Base-by-base conservation (phyloP, 1,284 basidiomycete species). In the Boletus mariae region DNA sequence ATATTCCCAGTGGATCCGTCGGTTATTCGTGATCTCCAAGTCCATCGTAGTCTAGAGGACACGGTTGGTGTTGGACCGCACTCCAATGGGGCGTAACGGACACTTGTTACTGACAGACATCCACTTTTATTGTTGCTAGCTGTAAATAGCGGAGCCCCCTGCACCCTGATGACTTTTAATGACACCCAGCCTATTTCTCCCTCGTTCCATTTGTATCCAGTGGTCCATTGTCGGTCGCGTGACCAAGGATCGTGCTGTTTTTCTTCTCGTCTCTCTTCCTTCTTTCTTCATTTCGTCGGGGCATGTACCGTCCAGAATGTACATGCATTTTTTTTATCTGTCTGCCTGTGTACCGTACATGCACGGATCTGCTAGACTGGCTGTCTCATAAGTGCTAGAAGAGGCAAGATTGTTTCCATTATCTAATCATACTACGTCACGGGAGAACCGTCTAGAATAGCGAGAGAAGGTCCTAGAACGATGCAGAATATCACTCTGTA, bases 1-100 rank as follows among this genome's bases (percentile, higher is more conserved):
- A 54, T 45, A 54, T 47, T 51, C 57, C 57, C 71, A 87, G 90
- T 94, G 61, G 93, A 96, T 70, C 92, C 93, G 1, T 83, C 84
- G 35, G 93, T 95, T 32, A 75, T 94, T 63, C 85, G 87, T 40
- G 93, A 95, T 74, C 76, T 96, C 49, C 90, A 94, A 72, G 86
- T 87, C 23, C 90, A 92, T 68, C 78, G 86, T 71, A 93, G 85
- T 73, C 78, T 92, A 59, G 90, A 92, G 51, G 85, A 88, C 56
- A 66, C 67, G 51, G 54, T 70, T 31, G 72, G 66, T 26, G 54
- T 67, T 31, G 68, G 67, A 52, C 53, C 62, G 26, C 69, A 68
- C 48, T 38, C 69, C 49, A 71, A 71, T 29, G 68, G 68, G 54
- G 59, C 59, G 45, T 72, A 57, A 51, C 35, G 56, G 50, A 38